Percentiles rank a stretch among this genome's conserved stretches.
Evolutionary conservation across 1,284 basidiomycete species (phyloP).

Genomic region (Pyrrhoderma lamaoense): DNA sequence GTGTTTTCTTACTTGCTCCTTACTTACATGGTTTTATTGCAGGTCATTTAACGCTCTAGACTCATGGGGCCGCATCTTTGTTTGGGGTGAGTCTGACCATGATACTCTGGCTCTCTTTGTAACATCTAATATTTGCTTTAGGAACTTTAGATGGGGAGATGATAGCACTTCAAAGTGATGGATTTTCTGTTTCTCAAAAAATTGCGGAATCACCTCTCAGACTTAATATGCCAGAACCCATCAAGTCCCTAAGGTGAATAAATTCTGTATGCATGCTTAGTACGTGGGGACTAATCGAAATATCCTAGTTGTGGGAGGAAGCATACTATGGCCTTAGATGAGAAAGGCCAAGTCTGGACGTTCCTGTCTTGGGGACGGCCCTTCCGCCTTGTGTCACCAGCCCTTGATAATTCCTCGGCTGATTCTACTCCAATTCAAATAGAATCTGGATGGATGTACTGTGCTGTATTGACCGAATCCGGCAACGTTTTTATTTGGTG

Average conservation of each 20-base stretch:
- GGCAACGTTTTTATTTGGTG: slow-evolving; percentile 75
- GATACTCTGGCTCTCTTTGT: too few species aligned
- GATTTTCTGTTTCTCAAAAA: slow-evolving; percentile 50
- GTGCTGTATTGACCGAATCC: slow-evolving; percentile 57
- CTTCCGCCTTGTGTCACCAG: slow-evolving; percentile 47
- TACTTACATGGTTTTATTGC: slow-evolving; percentile 9
- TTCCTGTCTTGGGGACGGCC: slow-evolving; percentile 71
- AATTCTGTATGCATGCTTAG: background rate
- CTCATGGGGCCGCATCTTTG: slow-evolving; percentile 63
- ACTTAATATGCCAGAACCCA: slow-evolving; percentile 48
- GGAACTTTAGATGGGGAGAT: slow-evolving; percentile 54
- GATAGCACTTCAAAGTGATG: slow-evolving; percentile 39
- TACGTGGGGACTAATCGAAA: slow-evolving; percentile 1
- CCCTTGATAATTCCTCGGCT: slow-evolving; percentile 37
- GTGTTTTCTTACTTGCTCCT: background rate
- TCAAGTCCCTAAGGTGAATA: slow-evolving; percentile 54
- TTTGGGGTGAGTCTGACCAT: slow-evolving; percentile 77
- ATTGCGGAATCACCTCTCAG: slow-evolving; percentile 44
- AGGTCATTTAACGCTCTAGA: slow-evolving; percentile 81
- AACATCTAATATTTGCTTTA: slow-evolving; percentile 24
- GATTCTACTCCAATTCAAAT: slow-evolving; percentile 56
- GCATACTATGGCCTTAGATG: slow-evolving; percentile 62
- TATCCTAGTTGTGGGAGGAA: slow-evolving; percentile 66
- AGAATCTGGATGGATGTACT: slow-evolving; percentile 77
- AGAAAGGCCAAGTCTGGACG: slow-evolving; percentile 54